These are phyloP conservation scores for Aspergillus floridensis DNA, from an alignment of 2,329 filamentous ascomycete species.

Conservation along the genomic window DNA sequence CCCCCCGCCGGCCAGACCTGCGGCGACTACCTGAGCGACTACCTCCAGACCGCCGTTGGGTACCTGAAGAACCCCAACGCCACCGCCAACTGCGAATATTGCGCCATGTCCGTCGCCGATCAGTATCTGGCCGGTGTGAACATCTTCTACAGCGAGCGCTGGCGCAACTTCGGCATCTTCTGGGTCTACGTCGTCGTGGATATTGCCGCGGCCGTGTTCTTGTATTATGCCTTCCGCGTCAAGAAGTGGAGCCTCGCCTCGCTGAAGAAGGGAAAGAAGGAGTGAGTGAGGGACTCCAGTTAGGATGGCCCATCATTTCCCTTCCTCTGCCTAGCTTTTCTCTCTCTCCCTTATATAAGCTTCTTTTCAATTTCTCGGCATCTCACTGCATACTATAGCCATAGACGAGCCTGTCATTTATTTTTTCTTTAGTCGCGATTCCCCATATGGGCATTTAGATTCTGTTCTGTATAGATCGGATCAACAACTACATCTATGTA, in stretches of 20 bases:
- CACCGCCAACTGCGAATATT: slow-evolving; percentile 54
- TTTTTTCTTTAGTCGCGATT: not conserved
- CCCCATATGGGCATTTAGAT: not conserved
- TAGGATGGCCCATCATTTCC: not conserved
- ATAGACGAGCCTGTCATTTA: not conserved
- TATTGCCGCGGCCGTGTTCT: slow-evolving; percentile 49
- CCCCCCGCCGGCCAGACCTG: slow-evolving; percentile 61
- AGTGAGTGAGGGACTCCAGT: not conserved
- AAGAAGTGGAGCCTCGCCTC: slow-evolving; percentile 23
- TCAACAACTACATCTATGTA: not conserved
- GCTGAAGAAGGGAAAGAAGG: slow-evolving; percentile 18
- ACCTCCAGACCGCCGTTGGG: slow-evolving; percentile 52
- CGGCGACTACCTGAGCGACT: slow-evolving; percentile 55
- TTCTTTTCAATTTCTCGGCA: not conserved
- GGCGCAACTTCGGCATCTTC: slow-evolving; percentile 66
- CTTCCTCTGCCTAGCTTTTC: not conserved
- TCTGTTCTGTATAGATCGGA: not conserved
- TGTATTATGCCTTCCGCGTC: slow-evolving; percentile 40
- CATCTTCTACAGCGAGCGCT: slow-evolving; percentile 57
- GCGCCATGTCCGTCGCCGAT: slow-evolving; percentile 34
- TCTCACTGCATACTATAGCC: not conserved
- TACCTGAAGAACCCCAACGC: slow-evolving; percentile 52
- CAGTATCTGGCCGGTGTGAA: slow-evolving; percentile 43
- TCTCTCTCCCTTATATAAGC: not conserved
- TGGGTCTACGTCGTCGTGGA: slow-evolving; percentile 61